Conservation (phyloP, 2,329 filamentous ascomycete species). For the Cercospora sp. region DNA sequence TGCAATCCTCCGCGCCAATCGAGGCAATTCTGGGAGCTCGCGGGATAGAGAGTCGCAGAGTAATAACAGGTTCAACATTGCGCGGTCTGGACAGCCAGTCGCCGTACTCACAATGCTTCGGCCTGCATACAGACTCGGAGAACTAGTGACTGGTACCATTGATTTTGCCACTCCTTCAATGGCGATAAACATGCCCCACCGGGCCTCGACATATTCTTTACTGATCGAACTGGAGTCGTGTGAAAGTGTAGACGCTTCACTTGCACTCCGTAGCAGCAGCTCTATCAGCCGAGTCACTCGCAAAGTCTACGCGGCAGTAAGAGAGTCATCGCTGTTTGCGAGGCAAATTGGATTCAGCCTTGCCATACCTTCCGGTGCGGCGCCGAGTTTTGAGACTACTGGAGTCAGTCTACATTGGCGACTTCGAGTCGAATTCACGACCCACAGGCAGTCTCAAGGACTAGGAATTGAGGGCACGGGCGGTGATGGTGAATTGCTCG, state of each 20-base stretch:
- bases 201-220: conserved; percentile 79
- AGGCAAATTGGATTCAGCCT: conserved; percentile 77
- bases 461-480: conserved; percentile 47
- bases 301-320: conserved; percentile 73
- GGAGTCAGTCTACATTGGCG: conserved; percentile 87
- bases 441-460: conserved; percentile 41
- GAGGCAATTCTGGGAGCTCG: conserved; percentile 57
- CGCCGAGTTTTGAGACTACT: conserved; percentile 88
- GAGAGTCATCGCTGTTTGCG: conserved; percentile 81
- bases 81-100: conserved; percentile 86
- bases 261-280: conserved; percentile 81
- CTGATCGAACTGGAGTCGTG: conserved; percentile 81
- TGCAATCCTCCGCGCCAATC: conserved; percentile 77
- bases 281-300: conserved; percentile 86
- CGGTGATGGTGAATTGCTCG: conserved; percentile 49
- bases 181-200: conserved; percentile 1
- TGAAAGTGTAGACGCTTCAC: conserved; percentile 75
- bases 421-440: conserved; percentile 88
- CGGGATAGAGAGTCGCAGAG: conserved; percentile 62
- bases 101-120: conserved; percentile 86
- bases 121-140: conserved; percentile 84
- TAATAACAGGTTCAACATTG: conserved; percentile 93
- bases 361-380: conserved; percentile 78
- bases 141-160: conserved; percentile 78
- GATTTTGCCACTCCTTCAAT: conserved; percentile 63